Evolutionary conservation across 345 rosid species (phyloP).

Genomic region (Boechera stricta): DNA sequence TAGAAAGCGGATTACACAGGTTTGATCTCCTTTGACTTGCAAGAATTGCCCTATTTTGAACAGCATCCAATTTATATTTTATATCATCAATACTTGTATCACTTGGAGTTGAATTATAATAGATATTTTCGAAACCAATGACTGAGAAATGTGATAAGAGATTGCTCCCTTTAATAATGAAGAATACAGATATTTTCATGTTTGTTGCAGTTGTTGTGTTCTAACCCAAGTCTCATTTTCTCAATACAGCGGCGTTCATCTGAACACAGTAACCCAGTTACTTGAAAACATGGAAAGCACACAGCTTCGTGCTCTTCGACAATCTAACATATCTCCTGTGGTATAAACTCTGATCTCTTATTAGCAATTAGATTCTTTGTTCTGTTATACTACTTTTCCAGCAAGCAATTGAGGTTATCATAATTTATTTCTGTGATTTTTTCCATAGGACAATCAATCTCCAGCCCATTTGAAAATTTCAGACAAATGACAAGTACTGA

Average conservation of each 20-base stretch:
- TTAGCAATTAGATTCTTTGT: conserved; percentile 1
- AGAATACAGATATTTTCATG: background rate
- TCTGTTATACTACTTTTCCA: conserved; percentile 1
- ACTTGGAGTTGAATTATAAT: background rate
- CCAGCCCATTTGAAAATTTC: conserved; percentile 17
- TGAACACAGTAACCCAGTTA: conserved; percentile 45
- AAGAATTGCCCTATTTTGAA: background rate
- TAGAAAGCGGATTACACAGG: conserved; percentile 80
- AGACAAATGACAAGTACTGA: conserved; percentile 8
- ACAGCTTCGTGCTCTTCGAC: conserved; percentile 47
- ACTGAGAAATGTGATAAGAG: conserved; percentile 4
- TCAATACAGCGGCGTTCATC: conserved; percentile 32
- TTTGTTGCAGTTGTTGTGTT: conserved; percentile 12
- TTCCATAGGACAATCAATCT: conserved; percentile 37
- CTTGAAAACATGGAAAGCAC: conserved; percentile 49
- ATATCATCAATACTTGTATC: background rate
- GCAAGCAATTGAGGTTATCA: conserved; percentile 1
- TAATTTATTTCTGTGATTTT: background rate
- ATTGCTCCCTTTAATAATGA: background rate
- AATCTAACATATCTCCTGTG: conserved; percentile 34
- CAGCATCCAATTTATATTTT: background rate
- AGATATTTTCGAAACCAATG: background rate
- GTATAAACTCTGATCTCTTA: conserved; percentile 25
- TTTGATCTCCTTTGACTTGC: conserved; percentile 34
- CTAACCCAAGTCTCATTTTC: conserved; percentile 15